Percentiles rank a stretch among this genome's conserved stretches.
Conservation (phyloP, 225 moss, liverwort and hornwort species). For the Marchantia paleacea region DNA sequence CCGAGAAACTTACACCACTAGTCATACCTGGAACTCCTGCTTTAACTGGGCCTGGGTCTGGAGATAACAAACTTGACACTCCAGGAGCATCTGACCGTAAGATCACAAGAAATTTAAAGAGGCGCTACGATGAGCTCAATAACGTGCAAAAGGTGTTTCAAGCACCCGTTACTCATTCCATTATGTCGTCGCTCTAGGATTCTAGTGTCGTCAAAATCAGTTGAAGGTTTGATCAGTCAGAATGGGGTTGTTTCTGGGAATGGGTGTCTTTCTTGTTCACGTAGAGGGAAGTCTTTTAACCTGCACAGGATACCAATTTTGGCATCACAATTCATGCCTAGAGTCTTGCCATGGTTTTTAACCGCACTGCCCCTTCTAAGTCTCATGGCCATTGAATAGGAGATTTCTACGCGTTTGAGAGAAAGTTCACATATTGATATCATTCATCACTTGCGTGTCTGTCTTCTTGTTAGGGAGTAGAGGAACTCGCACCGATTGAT, state of each 20-base stretch:
- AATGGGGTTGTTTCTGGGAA: neutral
- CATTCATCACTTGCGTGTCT: neutral
- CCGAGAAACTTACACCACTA: constrained; percentile 75
- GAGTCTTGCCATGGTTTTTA: too few species aligned
- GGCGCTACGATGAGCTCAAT: constrained; percentile 92
- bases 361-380: too few species aligned
- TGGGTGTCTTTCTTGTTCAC: too few species aligned
- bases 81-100: constrained; percentile 85
- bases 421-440: neutral
- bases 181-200: neutral
- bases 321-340: too few species aligned
- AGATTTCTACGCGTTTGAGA: too few species aligned
- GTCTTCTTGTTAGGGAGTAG: constrained; percentile 54
- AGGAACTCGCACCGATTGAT: constrained; percentile 86
- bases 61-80: constrained; percentile 75
- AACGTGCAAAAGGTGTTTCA: constrained; percentile 77
- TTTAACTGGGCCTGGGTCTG: constrained; percentile 57
- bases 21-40: constrained; percentile 65
- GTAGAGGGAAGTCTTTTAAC: too few species aligned
- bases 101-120: constrained; percentile 88
- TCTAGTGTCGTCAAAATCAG: neutral
- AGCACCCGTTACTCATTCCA: neutral
- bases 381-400: too few species aligned
- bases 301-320: too few species aligned
- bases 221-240: neutral